Evolutionary conservation across 1,284 basidiomycete species (phyloP), one percentile per base, ranked within the genome.

Genomic region (Ceratobasidium sp.): DNA sequence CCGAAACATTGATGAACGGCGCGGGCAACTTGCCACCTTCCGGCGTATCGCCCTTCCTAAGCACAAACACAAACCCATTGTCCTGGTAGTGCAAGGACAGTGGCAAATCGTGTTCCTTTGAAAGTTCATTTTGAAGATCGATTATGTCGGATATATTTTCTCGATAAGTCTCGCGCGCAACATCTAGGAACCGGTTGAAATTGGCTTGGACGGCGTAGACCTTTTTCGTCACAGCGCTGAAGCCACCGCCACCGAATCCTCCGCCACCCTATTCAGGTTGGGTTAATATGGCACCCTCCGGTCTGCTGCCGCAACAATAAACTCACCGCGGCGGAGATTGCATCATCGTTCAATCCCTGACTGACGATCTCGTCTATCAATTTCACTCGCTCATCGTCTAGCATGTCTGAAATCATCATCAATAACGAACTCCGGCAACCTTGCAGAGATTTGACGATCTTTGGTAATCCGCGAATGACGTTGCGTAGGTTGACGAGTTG

Each of bases 111-210:
- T 92, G 86, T 71, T 87, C 82, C 71, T 91, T 86, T 1, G 86
- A 83, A 4, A 93, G 80, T 0, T 81, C 81, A 10, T 83, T 82
- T 74, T 86, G 87, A 43, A 95, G 82, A 61, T 88, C 84, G 74
- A 89, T 88, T 59, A 96, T 94, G 77, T 97, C 95, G 1, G 88
- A 86, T 18, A 95, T 85, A 76, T 96, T 96, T 79, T 97, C 96
- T 77, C 91, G 92, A 82, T 92, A 94, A 0, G 96, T 96, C 78
- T 94, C 92, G 8, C 96, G 87, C 0, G 96, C 96, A 2, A 98
- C 92, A 75, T 98, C 96, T 12, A 98, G 88, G 10, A 97, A 84
- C 23, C 88, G 87, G 75, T 94, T 92, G 76, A 85, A 87, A 74
- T 92, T 91, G 0, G 92, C 90, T 79, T 89, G 92, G 57, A 96